These are phyloP conservation scores for Entomortierella beljakovae DNA, from an alignment of 192 early-diverging fungal genomes.

Conservation along the genomic window DNA sequence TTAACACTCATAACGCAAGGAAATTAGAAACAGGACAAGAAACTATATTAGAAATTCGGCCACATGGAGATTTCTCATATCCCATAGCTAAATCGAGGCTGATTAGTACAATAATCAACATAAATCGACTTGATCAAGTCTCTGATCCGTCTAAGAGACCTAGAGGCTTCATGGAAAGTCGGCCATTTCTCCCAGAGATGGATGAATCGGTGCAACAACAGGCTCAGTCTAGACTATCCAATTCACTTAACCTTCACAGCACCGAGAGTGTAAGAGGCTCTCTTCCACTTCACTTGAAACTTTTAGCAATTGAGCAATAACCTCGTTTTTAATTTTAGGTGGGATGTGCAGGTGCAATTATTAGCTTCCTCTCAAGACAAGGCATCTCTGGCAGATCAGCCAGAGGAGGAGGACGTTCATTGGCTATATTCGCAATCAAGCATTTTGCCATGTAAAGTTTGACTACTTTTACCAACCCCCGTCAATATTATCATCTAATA, in stretches of 20 bases:
- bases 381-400: conserved; percentile 18
- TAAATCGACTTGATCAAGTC: neutral
- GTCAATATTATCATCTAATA: neutral
- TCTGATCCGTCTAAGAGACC: too few species aligned
- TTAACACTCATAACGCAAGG: neutral
- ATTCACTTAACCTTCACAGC: conserved; percentile 52
- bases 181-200: neutral
- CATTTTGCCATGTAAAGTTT: conserved; percentile 50
- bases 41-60: conserved; percentile 32
- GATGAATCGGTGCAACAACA: conserved; percentile 33
- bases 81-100: conserved; percentile 45
- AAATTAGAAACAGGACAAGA: conserved; percentile 12
- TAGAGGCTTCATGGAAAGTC: neutral
- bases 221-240: conserved; percentile 41
- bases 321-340: conserved; percentile 34
- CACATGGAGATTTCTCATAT: conserved; percentile 41
- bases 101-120: conserved; percentile 32
- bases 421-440: conserved; percentile 25
- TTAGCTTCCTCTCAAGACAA: conserved; percentile 53
- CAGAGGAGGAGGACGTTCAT: conserved; percentile 8
- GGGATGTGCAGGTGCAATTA: conserved; percentile 58
- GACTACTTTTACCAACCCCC: neutral
- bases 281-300: neutral
- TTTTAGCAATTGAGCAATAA: neutral
- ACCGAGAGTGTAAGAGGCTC: conserved; percentile 47